Conservation (phyloP, 1,139 yeast genomes). For the Taphrina sp. region DNA sequence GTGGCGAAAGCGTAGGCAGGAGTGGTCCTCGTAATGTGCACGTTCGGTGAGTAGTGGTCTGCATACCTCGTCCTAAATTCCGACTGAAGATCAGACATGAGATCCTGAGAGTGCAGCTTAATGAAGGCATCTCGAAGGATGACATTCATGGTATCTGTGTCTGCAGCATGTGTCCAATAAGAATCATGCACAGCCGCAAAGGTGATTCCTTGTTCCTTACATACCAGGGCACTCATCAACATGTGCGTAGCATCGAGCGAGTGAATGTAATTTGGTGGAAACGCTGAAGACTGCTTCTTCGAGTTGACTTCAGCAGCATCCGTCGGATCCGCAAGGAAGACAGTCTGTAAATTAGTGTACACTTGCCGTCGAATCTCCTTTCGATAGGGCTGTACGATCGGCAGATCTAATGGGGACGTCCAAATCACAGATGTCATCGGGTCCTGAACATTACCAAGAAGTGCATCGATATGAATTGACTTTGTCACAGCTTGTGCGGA, state of each 20-base stretch:
- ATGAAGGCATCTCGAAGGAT: constrained; percentile 77
- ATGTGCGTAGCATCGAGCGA: constrained; percentile 96
- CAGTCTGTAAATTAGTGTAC: constrained; percentile 76
- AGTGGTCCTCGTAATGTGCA: constrained; percentile 55
- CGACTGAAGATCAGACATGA: constrained; percentile 64
- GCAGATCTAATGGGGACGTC: constrained; percentile 91
- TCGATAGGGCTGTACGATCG: constrained; percentile 95
- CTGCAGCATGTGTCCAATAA: constrained; percentile 95
- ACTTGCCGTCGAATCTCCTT: constrained; percentile 62
- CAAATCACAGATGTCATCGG: constrained; percentile 88
- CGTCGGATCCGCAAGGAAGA: constrained; percentile 78
- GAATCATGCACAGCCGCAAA: constrained; percentile 98
- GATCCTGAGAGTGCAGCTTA: constrained; percentile 67
- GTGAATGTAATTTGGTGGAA: constrained; percentile 94
- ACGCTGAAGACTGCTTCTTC: constrained; percentile 85
- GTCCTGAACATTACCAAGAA: constrained; percentile 42
- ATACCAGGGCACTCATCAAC: constrained; percentile 81
- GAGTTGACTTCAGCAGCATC: constrained; percentile 78
- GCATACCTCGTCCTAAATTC: constrained; percentile 81
- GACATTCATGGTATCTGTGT: constrained; percentile 70
- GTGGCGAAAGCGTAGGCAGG: constrained; percentile 60
- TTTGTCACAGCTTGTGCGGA: constrained; percentile 79
- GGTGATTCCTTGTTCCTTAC: constrained; percentile 64
- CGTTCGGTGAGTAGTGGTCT: constrained; percentile 60
- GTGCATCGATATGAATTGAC: constrained; percentile 48